These are phyloP conservation scores for Citrullus colocynthis DNA, from an alignment of 306 rosid genomes.

Conservation along the genomic window DNA sequence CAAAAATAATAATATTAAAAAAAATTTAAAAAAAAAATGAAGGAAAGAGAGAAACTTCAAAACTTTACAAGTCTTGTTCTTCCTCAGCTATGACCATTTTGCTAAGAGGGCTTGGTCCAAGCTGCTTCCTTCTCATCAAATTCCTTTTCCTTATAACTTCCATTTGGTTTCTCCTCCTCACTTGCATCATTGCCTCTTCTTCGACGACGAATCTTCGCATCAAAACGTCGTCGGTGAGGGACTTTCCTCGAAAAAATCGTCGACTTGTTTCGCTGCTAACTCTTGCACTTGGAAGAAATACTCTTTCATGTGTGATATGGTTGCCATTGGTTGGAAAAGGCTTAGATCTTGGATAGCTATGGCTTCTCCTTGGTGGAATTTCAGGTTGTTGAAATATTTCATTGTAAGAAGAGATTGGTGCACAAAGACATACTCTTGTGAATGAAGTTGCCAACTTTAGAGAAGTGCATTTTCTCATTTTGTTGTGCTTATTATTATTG, in stretches of 20 bases:
- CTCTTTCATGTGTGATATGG: conserved; percentile 17
- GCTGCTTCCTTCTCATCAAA: conserved; percentile 48
- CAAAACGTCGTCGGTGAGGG: conserved; percentile 79
- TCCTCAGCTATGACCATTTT: conserved; percentile 56
- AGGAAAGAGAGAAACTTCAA: background rate
- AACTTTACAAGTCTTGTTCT: conserved; percentile 11
- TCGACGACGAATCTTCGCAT: conserved; percentile 85
- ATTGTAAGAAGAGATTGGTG: conserved; percentile 76
- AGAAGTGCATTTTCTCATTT: conserved; percentile 71
- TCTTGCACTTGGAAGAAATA: conserved; percentile 23
- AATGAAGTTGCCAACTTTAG: conserved; percentile 67
- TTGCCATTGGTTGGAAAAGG: conserved; percentile 18
- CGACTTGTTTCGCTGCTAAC: conserved; percentile 48
- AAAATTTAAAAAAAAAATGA: background rate
- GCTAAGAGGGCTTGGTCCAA: conserved; percentile 84
- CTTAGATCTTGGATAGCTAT: conserved; percentile 70
- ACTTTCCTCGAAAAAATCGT: conserved; percentile 72
- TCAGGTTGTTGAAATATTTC: conserved; percentile 60
- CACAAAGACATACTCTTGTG: conserved; percentile 90
- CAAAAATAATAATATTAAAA: background rate
- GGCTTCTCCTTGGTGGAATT: conserved; percentile 75
- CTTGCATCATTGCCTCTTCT: conserved; percentile 97
- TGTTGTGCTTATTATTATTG: conserved; percentile 13
- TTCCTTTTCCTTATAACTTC: conserved; percentile 64
- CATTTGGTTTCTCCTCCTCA: conserved; percentile 79